Evolutionary conservation across 352 stramenopile genomes (phyloP).

Genomic region (Pythium rishiriense): DNA sequence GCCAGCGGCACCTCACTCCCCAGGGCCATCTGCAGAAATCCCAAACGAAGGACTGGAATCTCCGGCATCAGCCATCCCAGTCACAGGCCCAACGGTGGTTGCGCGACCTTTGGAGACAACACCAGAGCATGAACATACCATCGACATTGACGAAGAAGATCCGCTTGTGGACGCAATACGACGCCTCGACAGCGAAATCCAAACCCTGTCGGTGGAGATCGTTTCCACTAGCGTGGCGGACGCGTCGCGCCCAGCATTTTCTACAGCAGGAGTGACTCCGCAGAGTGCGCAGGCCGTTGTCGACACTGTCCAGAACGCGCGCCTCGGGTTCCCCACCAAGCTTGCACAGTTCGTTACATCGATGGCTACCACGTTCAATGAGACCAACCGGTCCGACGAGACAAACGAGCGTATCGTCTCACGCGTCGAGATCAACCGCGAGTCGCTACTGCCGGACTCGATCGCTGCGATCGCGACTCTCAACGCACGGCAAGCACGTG

Average conservation of each 20-base stretch:
- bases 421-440: constrained; percentile 1
- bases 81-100: too few relatives aligned
- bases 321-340: constrained; percentile 22
- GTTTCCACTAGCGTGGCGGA: constrained; percentile 1
- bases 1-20: too few relatives aligned
- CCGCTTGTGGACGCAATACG: too few relatives aligned
- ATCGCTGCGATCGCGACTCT: constrained; percentile 12
- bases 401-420: constrained; percentile 9
- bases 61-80: too few relatives aligned
- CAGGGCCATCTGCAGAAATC: too few relatives aligned
- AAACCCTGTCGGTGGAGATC: background rate
- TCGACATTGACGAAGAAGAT: background rate
- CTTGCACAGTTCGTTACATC: constrained; percentile 22
- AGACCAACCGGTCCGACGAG: background rate
- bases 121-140: too few relatives aligned
- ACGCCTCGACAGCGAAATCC: background rate
- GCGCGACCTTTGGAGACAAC: too few relatives aligned
- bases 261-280: background rate
- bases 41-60: too few relatives aligned
- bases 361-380: constrained; percentile 12
- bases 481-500: background rate
- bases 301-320: constrained; percentile 15
- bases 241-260: constrained; percentile 1
- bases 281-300: background rate
- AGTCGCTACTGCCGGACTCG: constrained; percentile 16